A percentile compares a stretch with the other conserved stretches of the same genome.
phyloP scores from a whole-genome alignment of 139 green algal species.

The Pseudopediastrum boryanum region DNA sequence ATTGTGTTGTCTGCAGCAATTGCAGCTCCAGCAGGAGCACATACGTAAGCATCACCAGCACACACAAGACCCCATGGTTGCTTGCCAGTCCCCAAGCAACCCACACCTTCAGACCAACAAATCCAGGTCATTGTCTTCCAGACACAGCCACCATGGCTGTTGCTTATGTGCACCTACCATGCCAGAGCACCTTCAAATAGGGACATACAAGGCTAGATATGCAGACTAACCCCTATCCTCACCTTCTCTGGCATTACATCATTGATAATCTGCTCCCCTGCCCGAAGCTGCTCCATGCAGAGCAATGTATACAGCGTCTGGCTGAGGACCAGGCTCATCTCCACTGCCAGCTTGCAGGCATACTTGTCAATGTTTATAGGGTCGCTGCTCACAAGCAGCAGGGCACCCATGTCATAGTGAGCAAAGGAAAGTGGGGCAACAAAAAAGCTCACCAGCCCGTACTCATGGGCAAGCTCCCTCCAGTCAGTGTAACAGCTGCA shows the following conservation, averaged over 20 bases:
- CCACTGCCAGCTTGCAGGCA: conserved; percentile 10
- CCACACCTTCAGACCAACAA: no score
- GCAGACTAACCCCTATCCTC: no score
- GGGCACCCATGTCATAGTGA: conserved; percentile 3
- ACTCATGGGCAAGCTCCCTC: background rate
- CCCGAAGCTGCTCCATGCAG: conserved; percentile 25
- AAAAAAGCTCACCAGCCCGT: conserved; percentile 1
- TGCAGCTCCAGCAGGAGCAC: no score
- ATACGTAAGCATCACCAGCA: no score
- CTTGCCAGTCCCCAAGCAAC: no score
- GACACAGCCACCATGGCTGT: no score
- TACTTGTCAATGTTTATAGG: background rate
- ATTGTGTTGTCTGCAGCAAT: no score
- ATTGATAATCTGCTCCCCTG: conserved; percentile 22
- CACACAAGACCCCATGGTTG: no score
- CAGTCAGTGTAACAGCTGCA: conserved; percentile 17
- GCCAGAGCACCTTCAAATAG: no score
- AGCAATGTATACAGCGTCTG: conserved; percentile 30
- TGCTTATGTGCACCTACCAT: no score
- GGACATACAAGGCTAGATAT: no score
- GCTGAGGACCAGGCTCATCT: conserved; percentile 10
- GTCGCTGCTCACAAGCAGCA: conserved; percentile 4
- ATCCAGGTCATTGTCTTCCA: no score
- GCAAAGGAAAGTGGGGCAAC: conserved; percentile 20
- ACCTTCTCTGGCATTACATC: conserved; percentile 34